Conservation (phyloP, 108 stramenopile species). For the Nannochloropsis gaditana region DNA sequence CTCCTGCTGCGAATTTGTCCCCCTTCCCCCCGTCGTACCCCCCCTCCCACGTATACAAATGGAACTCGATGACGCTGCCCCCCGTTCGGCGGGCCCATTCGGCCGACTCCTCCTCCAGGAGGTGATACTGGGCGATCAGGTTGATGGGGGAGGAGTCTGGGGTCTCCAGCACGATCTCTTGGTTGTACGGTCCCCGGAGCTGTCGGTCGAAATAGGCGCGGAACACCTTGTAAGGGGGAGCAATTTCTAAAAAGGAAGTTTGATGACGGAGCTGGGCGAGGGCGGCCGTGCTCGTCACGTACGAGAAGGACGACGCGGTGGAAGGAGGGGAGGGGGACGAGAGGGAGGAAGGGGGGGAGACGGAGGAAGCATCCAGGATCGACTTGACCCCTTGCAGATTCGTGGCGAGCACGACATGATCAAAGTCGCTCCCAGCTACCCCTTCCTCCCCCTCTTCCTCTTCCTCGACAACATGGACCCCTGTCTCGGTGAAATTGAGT, state of each 20-base stretch:
- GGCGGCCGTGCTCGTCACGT: neutral
- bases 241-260: neutral
- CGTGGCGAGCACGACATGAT: neutral
- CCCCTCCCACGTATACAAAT: neutral
- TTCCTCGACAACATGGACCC: neutral
- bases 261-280: neutral
- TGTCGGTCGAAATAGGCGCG: neutral
- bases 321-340: neutral
- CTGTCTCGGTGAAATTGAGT: neutral
- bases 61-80: neutral
- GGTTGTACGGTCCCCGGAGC: neutral
- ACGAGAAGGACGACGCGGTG: neutral
- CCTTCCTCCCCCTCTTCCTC: neutral
- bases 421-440: neutral
- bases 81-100: neutral
- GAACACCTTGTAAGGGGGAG: slow-evolving; percentile 6
- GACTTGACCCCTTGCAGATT: neutral
- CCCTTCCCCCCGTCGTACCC: neutral
- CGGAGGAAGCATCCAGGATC: neutral
- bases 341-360: neutral
- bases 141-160: neutral
- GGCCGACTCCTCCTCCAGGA: neutral
- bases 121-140: slow-evolving; percentile 4
- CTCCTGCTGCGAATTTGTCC: neutral
- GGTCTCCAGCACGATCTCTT: slow-evolving; percentile 1